These are phyloP conservation scores for Citrus inodora DNA, from an alignment of 345 rosid species.

Conservation along the genomic window DNA sequence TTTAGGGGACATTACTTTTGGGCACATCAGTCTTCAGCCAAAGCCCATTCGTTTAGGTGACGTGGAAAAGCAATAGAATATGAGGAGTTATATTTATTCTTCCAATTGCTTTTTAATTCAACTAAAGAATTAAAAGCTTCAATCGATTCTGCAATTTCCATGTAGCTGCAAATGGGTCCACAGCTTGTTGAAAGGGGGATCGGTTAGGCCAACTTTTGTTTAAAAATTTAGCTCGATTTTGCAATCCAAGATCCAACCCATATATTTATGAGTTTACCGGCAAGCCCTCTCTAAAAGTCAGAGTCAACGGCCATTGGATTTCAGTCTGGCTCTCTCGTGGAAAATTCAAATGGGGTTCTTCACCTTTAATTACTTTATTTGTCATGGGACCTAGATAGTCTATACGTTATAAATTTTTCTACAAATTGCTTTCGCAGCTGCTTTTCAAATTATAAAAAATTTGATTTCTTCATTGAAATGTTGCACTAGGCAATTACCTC, in stretches of 20 bases:
- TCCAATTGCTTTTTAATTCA: neutral
- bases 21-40: neutral
- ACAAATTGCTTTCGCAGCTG: neutral
- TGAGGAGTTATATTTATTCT: neutral
- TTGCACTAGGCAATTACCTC: no score
- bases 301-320: neutral
- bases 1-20: neutral
- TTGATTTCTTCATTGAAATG: neutral
- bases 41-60: neutral
- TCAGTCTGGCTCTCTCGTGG: neutral
- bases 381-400: neutral
- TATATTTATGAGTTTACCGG: no score
- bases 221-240: no score
- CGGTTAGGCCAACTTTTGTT: neutral
- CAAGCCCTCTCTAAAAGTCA: neutral
- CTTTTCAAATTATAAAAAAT: neutral
- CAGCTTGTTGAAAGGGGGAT: neutral
- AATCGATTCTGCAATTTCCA: neutral
- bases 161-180: neutral
- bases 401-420: neutral
- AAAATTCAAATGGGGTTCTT: neutral
- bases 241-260: no score
- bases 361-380: neutral
- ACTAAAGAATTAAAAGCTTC: neutral
- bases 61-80: neutral